Evolutionary conservation across 495 filamentous ascomycete species (phyloP).

Genomic region (Cercophora sp.): DNA sequence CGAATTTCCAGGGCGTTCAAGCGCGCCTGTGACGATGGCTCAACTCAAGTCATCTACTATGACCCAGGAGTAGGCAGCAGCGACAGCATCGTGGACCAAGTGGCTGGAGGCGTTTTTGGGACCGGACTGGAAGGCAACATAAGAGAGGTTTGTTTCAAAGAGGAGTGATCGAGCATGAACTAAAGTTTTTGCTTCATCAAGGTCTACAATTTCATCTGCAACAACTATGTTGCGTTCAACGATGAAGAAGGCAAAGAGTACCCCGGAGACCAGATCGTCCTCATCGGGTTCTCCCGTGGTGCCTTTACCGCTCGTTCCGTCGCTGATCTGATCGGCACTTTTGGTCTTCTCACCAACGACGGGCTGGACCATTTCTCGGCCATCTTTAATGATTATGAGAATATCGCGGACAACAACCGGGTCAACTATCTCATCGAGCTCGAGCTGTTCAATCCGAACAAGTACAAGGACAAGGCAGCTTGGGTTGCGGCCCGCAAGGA

Average conservation of each 20-base stretch:
- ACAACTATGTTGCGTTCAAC: slow-evolving; percentile 50
- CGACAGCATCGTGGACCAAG: slow-evolving; percentile 36
- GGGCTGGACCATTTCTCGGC: background rate
- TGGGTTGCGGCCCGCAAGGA: background rate
- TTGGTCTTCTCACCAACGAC: background rate
- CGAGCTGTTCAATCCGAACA: background rate
- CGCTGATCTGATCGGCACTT: slow-evolving; percentile 1
- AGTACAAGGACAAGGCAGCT: background rate
- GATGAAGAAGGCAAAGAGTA: background rate
- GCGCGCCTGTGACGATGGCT: slow-evolving; percentile 28
- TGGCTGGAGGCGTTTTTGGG: slow-evolving; percentile 47
- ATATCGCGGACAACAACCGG: slow-evolving; percentile 19
- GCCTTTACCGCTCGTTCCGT: slow-evolving; percentile 6
- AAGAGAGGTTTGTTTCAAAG: no score
- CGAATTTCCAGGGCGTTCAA: slow-evolving; percentile 35
- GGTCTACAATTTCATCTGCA: slow-evolving; percentile 59
- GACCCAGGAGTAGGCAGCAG: slow-evolving; percentile 42
- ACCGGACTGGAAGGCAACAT: slow-evolving; percentile 37
- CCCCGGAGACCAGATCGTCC: slow-evolving; percentile 56
- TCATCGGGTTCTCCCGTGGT: slow-evolving; percentile 7
- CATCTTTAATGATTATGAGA: slow-evolving; percentile 12
- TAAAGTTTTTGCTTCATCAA: no score
- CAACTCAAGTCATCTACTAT: slow-evolving; percentile 40
- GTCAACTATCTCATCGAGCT: background rate
- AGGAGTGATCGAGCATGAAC: no score